Conservation (phyloP, 2,329 filamentous ascomycete species). For the Macrophomina tecta region DNA sequence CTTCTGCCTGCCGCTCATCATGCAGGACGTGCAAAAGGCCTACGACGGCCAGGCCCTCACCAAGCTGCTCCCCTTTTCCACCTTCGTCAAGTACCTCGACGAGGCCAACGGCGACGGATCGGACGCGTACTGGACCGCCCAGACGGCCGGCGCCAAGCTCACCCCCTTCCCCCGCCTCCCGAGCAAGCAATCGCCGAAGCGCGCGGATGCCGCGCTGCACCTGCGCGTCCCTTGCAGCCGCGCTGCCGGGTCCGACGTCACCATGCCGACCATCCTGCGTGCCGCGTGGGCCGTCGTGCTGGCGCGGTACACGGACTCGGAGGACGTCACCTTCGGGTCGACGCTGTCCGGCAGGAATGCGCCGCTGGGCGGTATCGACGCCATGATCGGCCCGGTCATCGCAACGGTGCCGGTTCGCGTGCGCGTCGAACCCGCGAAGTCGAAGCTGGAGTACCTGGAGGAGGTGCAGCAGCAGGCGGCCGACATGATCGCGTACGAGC, state of each 20-base stretch:
- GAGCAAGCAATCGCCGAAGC: conserved; percentile 40
- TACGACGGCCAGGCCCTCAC: conserved; percentile 27
- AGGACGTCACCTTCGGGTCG: conserved; percentile 43
- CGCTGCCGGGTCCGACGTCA: conserved; percentile 34
- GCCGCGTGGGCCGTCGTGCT: conserved; percentile 42
- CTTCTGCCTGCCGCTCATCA: conserved; percentile 41
- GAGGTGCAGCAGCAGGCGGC: neutral
- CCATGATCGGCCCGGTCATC: conserved; percentile 45
- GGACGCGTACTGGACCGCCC: conserved; percentile 42
- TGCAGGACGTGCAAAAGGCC: conserved; percentile 41
- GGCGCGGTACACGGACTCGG: conserved; percentile 35
- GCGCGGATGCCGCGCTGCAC: conserved; percentile 51
- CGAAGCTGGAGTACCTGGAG: conserved; percentile 36
- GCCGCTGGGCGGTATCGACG: conserved; percentile 41
- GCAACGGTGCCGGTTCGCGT: conserved; percentile 48
- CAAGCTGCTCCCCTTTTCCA: conserved; percentile 34
- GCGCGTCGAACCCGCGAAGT: conserved; percentile 35
- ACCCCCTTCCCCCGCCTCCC: conserved; percentile 44
- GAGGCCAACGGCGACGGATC: conserved; percentile 33
- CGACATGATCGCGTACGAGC: conserved; percentile 32
- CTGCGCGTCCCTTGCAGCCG: conserved; percentile 52
- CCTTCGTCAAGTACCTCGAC: conserved; percentile 44
- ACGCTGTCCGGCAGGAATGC: conserved; percentile 46
- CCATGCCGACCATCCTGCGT: conserved; percentile 37
- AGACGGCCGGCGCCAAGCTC: conserved; percentile 36